Conservation (phyloP, 176 grass and related monocot species). For the Carex cristatella region DNA sequence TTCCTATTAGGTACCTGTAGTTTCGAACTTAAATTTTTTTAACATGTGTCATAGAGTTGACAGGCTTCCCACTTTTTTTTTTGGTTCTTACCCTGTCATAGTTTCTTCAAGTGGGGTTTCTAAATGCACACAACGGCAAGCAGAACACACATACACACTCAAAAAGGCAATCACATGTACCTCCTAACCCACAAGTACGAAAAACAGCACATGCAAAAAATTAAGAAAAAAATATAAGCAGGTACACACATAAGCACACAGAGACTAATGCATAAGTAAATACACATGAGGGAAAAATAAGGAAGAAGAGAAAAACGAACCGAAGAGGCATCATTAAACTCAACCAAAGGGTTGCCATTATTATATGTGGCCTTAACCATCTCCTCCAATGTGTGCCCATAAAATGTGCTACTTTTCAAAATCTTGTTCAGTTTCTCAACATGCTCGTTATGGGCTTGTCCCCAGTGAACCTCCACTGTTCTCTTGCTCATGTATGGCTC, state of each 20-base stretch:
- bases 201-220: background rate
- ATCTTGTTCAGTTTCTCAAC: constrained; percentile 75
- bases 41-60: background rate
- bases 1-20: background rate
- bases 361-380: constrained; percentile 88
- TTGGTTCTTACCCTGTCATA: background rate
- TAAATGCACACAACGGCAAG: background rate
- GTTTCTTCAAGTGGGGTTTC: background rate
- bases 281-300: background rate
- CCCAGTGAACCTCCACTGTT: constrained; percentile 79
- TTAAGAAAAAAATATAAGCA: background rate
- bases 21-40: background rate
- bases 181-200: background rate
- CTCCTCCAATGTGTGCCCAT: constrained; percentile 81
- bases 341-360: constrained; percentile 82
- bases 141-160: background rate
- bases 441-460: constrained; percentile 51
- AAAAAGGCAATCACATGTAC: background rate
- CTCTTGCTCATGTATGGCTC: constrained; percentile 87
- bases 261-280: background rate
- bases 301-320: constrained; percentile 18
- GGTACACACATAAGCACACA: background rate
- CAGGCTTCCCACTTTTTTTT: background rate
- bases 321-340: constrained; percentile 76
- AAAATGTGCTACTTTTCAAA: constrained; percentile 56